A percentile compares a stretch with the other conserved stretches of the same genome.
Evolutionary conservation across 139 green algal species (phyloP).

Genomic region (Ettlia oleoabundans): DNA sequence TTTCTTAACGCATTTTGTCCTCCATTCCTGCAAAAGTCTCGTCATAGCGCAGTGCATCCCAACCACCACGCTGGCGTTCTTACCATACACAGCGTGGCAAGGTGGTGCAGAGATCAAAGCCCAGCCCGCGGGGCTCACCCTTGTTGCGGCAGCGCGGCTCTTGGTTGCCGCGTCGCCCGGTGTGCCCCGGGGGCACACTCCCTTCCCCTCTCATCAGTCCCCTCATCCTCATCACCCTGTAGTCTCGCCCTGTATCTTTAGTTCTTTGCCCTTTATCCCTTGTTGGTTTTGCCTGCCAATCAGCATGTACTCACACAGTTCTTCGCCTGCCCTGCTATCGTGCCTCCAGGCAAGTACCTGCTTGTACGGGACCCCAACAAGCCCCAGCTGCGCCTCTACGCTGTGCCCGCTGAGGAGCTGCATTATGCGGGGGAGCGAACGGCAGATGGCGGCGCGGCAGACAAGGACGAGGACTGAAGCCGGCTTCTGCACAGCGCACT

Average conservation of each 20-base stretch:
- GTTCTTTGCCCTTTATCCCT: neutral
- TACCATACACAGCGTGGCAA: constrained; percentile 29
- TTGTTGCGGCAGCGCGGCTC: neutral
- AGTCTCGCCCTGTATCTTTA: neutral
- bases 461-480: constrained; percentile 5
- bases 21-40: no score
- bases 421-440: neutral
- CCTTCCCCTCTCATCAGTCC: neutral
- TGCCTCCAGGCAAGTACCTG: constrained; percentile 75
- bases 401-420: constrained; percentile 57
- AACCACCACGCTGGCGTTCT: constrained; percentile 33
- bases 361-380: constrained; percentile 97
- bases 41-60: constrained; percentile 20
- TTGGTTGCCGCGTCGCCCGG: neutral
- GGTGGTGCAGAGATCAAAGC: constrained; percentile 37
- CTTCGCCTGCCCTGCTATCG: neutral
- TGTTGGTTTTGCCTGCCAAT: neutral
- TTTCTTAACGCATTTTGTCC: no score
- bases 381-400: constrained; percentile 86
- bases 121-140: neutral
- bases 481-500: neutral
- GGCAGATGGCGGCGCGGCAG: neutral
- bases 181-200: constrained; percentile 8
- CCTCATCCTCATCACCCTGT: neutral
- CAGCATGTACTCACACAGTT: neutral